These are phyloP conservation scores for Boletales sp. DNA, from an alignment of 768 basidiomycete genomes.

Conservation along the genomic window DNA sequence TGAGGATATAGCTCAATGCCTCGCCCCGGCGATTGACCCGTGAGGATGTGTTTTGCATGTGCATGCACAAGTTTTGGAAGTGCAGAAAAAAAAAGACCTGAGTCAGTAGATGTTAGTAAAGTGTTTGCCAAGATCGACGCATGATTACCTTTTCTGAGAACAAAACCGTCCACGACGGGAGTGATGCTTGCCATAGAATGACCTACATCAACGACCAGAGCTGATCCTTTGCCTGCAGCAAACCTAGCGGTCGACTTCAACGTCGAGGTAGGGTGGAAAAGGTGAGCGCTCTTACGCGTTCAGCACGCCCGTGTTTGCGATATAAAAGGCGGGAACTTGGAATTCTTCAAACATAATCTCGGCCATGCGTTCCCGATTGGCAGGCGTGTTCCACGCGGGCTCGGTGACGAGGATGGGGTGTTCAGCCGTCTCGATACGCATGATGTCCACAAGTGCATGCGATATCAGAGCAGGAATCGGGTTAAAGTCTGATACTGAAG, in stretches of 20 bases:
- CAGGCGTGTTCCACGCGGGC: constrained; percentile 91
- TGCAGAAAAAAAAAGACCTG: constrained; percentile 75
- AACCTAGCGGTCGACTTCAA: constrained; percentile 52
- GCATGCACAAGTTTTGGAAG: constrained; percentile 79
- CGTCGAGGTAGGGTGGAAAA: constrained; percentile 2
- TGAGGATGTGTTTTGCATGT: constrained; percentile 68
- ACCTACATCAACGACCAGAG: constrained; percentile 92
- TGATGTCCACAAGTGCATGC: constrained; percentile 71
- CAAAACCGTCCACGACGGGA: constrained; percentile 96
- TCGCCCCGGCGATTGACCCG: constrained; percentile 45
- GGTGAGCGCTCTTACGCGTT: constrained; percentile 64
- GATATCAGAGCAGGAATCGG: constrained; percentile 68
- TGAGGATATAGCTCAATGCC: constrained; percentile 76
- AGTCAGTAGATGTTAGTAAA: not conserved
- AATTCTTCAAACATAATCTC: constrained; percentile 99
- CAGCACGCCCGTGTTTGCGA: constrained; percentile 90
- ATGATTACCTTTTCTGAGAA: constrained; percentile 81
- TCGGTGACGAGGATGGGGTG: constrained; percentile 94
- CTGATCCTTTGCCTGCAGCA: constrained; percentile 95
- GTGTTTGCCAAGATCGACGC: not conserved
- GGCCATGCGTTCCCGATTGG: constrained; percentile 92
- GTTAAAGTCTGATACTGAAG: constrained; percentile 69
- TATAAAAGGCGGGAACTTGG: constrained; percentile 91
- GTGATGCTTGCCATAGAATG: constrained; percentile 87
- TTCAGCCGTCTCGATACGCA: constrained; percentile 74